Conservation (phyloP, 2,329 filamentous ascomycete species). For the Stagonosporopsis rhizophila region DNA sequence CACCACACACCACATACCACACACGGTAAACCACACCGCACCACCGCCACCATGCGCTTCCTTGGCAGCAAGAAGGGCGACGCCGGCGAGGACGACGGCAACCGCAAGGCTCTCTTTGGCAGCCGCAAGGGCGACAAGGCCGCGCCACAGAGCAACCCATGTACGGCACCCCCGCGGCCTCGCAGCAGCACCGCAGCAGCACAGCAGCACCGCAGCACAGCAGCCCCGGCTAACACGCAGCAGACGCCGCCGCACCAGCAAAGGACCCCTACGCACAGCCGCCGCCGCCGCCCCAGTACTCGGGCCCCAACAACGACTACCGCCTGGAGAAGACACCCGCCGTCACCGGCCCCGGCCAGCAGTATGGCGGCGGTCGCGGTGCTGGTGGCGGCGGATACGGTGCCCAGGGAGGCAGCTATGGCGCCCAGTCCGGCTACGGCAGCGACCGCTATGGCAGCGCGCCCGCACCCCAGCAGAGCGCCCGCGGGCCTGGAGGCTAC, state of each 20-base stretch:
- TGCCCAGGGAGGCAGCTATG: constrained; percentile 41
- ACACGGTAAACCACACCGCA: neutral
- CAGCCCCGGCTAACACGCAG: constrained; percentile 40
- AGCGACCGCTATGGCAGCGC: constrained; percentile 59
- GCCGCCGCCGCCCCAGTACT: constrained; percentile 51
- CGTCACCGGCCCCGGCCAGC: constrained; percentile 49
- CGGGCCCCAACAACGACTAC: constrained; percentile 42
- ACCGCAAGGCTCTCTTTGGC: constrained; percentile 66
- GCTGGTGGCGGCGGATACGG: constrained; percentile 35
- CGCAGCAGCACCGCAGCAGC: constrained; percentile 50
- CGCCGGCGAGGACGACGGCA: constrained; percentile 63
- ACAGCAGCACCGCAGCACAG: constrained; percentile 37
- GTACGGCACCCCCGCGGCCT: constrained; percentile 4
- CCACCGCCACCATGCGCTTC: constrained; percentile 51
- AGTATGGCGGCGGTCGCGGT: constrained; percentile 52
- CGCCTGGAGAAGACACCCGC: constrained; percentile 55
- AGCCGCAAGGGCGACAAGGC: constrained; percentile 57
- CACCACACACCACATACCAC: neutral
- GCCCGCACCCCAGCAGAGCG: constrained; percentile 19
- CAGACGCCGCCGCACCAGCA: constrained; percentile 51
- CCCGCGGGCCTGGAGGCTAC: constrained; percentile 49
- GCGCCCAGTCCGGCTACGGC: constrained; percentile 50
- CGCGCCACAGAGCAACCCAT: constrained; percentile 17
- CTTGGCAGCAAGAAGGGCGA: constrained; percentile 63
- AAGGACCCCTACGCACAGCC: constrained; percentile 62